A percentile compares a stretch with the other conserved stretches of the same genome.
phyloP scores from a whole-genome alignment of 371 early-diverging fungal genomes.

The Mortierella sp. region DNA sequence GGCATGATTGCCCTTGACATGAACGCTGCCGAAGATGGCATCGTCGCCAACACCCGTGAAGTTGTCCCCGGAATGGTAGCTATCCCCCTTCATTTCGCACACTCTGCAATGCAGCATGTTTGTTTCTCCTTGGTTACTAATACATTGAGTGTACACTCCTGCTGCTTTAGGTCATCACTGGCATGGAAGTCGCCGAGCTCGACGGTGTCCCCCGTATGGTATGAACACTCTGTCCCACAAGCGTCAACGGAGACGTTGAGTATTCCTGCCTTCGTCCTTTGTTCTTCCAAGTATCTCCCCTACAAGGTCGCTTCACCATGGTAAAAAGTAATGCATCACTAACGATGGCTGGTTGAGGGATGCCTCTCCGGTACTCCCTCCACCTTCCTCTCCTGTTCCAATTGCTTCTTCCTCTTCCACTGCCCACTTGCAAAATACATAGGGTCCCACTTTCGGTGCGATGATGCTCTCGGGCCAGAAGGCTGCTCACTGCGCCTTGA shows the following conservation, averaged over 20 bases:
- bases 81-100: constrained; percentile 19
- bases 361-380: constrained; percentile 19
- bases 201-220: constrained; percentile 73
- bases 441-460: constrained; percentile 80
- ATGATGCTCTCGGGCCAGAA: constrained; percentile 83
- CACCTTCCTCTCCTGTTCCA: constrained; percentile 6
- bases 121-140: neutral
- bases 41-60: constrained; percentile 78
- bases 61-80: constrained; percentile 78
- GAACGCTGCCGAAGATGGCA: constrained; percentile 80
- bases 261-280: neutral
- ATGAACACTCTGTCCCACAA: constrained; percentile 28
- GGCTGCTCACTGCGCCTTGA: constrained; percentile 72
- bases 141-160: constrained; percentile 29
- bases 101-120: no score
- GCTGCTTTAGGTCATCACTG: constrained; percentile 62
- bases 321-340: constrained; percentile 14
- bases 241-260: neutral
- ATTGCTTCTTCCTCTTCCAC: neutral
- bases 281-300: neutral
- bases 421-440: neutral
- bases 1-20: constrained; percentile 83
- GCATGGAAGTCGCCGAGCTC: constrained; percentile 80
- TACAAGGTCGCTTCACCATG: neutral
- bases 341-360: constrained; percentile 17